phyloP scores from a whole-genome alignment of 2,329 filamentous ascomycete genomes.

The Bipolaris sorokiniana region DNA sequence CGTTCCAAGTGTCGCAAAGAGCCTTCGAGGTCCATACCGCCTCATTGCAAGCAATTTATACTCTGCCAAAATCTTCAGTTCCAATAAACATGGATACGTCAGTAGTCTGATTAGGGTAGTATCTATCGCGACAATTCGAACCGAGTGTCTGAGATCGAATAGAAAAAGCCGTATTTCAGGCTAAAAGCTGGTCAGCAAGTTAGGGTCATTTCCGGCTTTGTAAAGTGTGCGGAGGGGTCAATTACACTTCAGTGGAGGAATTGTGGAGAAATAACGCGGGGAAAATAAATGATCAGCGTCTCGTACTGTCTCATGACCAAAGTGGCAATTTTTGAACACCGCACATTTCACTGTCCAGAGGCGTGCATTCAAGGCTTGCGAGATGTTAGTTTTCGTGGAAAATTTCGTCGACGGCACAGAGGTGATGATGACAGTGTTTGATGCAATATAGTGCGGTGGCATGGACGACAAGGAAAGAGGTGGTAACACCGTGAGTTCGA shows the following conservation, averaged over 20 bases:
- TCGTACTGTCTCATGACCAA: background rate
- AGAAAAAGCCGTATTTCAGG: constrained; percentile 16
- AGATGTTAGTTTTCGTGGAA: background rate
- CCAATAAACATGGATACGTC: constrained; percentile 3
- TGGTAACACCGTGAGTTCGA: background rate
- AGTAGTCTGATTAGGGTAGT: constrained; percentile 2
- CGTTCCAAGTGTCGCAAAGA: background rate
- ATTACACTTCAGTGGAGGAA: constrained; percentile 1
- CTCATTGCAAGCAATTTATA: constrained; percentile 9
- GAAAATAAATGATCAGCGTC: constrained; percentile 4
- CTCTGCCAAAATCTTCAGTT: background rate
- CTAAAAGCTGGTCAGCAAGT: constrained; percentile 7
- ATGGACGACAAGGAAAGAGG: background rate
- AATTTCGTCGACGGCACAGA: background rate
- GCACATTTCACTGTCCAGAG: background rate
- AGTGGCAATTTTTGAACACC: background rate
- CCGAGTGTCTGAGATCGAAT: background rate
- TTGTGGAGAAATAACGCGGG: constrained; percentile 7
- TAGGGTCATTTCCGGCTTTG: background rate
- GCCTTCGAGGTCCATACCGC: background rate
- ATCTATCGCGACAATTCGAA: constrained; percentile 3
- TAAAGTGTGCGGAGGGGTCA: constrained; percentile 12
- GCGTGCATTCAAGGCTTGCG: background rate
- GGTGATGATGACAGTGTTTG: background rate
- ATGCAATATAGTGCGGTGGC: background rate